Evolutionary conservation across 2,329 filamentous ascomycete genomes (phyloP), one percentile per base, ranked within the genome.

Genomic region (Teratosphaeria gauchensis): DNA sequence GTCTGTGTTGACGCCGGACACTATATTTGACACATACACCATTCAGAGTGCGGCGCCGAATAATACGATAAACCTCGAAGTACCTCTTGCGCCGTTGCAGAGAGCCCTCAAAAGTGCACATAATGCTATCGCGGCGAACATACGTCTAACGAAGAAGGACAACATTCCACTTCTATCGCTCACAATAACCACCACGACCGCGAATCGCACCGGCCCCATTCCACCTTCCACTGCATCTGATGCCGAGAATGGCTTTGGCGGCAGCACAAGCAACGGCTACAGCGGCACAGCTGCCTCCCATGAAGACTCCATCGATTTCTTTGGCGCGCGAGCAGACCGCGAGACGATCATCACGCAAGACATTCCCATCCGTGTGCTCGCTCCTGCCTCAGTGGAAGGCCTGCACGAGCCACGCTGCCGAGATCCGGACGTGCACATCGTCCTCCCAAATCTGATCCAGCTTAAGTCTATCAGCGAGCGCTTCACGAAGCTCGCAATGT

Each of bases 11-110:
- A 61, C 64, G 1, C 68, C 69, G 48, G 89, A 95, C 70, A 86
- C 90, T 66, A 90, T 99, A 68, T 97, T 99, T 73, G 82, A 91
- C 71, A 79, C 81, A 64, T 96, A 95, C 77, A 84, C 85, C 57
- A 86, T 97, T 65, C 88, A 96, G 72, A 96, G 92, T 55, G 89
- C 89, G 55, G 87, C 91, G 54, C 78, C 79, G 46, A 80, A 84
- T 73, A 96, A 96, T 75, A 89, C 91, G 56, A 96, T 99, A 76
- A 96, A 99, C 75, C 86, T 99, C 63, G 94, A 99, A 76, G 84
- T 99, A 1, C 91, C 94, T 30, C 84, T 97, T n/a, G 82, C 84
- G 14, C 87, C 89, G 1, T 84, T 99, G 24, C 89, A 94, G 68
- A 87, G 92, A 60, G 94, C 94, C n/a, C 84, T 99, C 59, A 90